These are phyloP conservation scores for Botrytis byssoidea DNA, from an alignment of 2,329 filamentous ascomycete species.

Conservation along the genomic window DNA sequence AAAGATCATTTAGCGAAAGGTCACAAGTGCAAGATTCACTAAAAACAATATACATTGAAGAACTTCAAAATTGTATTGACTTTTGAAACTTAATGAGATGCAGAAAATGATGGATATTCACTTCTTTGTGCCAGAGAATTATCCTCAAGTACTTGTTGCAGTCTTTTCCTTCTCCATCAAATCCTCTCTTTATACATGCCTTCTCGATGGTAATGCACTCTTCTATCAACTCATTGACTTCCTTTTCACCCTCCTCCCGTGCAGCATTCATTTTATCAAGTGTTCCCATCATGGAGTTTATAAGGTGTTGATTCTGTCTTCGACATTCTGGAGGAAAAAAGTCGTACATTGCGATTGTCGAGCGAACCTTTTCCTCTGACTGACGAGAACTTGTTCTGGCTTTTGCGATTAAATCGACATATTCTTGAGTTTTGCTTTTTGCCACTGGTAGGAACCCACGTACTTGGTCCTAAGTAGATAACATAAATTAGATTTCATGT, in stretches of 20 bases:
- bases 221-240: neutral
- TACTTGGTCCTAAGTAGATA: neutral
- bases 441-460: neutral
- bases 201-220: neutral
- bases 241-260: neutral
- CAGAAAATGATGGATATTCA: neutral
- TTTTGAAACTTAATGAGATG: neutral
- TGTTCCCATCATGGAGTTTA: fast-evolving
- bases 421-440: neutral
- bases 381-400: neutral
- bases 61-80: neutral
- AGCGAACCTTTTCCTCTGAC: neutral
- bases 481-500: neutral
- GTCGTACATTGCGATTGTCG: neutral
- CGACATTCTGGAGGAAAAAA: neutral
- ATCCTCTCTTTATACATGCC: neutral
- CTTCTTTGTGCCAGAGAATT: neutral
- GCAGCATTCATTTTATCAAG: neutral
- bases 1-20: neutral
- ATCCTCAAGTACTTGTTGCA: neutral
- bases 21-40: neutral
- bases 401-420: neutral
- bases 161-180: neutral
- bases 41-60: neutral
- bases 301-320: neutral